Evolutionary conservation across 495 filamentous ascomycete species (phyloP).

Genomic region (Annulohypoxylon nitens): DNA sequence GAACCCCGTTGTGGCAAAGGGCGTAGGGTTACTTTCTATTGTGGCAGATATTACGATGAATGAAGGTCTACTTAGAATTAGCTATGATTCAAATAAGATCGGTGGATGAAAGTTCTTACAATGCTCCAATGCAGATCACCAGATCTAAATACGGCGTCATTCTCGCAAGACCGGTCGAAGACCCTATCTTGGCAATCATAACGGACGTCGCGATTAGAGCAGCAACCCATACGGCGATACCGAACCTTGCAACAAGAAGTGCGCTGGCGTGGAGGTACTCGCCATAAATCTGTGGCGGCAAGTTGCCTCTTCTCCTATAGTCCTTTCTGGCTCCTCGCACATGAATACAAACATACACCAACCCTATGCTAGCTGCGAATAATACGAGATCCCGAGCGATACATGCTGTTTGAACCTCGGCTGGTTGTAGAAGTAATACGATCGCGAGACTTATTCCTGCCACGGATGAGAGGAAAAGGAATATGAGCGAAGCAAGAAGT

Average conservation of each 20-base stretch:
- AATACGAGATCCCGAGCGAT: conserved; percentile 47
- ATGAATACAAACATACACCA: conserved; percentile 49
- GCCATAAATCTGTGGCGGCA: conserved; percentile 46
- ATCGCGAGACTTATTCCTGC: conserved; percentile 41
- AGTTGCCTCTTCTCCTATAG: conserved; percentile 27
- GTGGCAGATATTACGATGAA: conserved; percentile 46
- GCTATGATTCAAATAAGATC: not conserved
- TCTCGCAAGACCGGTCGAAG: conserved; percentile 27
- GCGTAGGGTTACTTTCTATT: conserved; percentile 46
- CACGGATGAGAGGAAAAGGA: conserved; percentile 45
- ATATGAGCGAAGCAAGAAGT: conserved; percentile 45
- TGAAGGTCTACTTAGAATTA: conserved; percentile 37
- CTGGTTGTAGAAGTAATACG: conserved; percentile 38
- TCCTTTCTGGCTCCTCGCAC: conserved; percentile 44
- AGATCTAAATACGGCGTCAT: conserved; percentile 44
- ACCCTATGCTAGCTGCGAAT: conserved; percentile 41
- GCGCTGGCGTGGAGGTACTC: conserved; percentile 50
- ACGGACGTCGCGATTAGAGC: conserved; percentile 46
- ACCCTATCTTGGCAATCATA: conserved; percentile 38
- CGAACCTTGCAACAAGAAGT: conserved; percentile 47
- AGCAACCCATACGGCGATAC: conserved; percentile 45
- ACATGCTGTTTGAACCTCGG: conserved; percentile 37
- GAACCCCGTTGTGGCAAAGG: conserved; percentile 44
- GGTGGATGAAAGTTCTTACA: conserved; percentile 36
- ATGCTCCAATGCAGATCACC: conserved; percentile 44